Evolutionary conservation across 176 grass and related monocot genomes (phyloP), one percentile per base, ranked within the genome.

Genomic region (Puya raimondii): DNA sequence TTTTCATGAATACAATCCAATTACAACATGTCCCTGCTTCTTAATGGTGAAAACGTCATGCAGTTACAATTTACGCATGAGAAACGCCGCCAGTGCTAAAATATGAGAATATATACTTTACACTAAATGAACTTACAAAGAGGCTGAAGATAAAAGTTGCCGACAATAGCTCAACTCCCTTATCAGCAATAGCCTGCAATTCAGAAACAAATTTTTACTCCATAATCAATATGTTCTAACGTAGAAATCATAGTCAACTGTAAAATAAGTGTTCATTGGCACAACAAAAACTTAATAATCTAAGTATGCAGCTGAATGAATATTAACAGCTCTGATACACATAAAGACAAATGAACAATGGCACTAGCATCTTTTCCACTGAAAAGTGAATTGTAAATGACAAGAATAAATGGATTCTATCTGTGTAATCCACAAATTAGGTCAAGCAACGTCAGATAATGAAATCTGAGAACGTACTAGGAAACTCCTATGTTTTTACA

Each of bases 121-220:
- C n/a, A 33, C 4, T 25, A 74, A 63, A 22, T 33, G 53, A 26
- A 79, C 82, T 49, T 84, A 97, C 94, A 79, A 97, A 17, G 10
- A 97, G 48, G 75, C 89, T 90, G 71, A 97, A 92, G 25, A 92
- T 88, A 76, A 92, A 83, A 33, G 89, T 92, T 9, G 70, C 16
- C 2, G 86, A 92, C 14, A 97, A 64, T 23, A 92, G 72, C 84
- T 92, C 86, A 0, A 97, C 70, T 51, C 94, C 94, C 68, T 72
- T 87, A 71, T 97, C 94, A 70, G 94, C 89, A 67, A 97, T 84
- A 3, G 86, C 89, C 94, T 97, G 79, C 79, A 88, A 76, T 27
- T 5, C 82, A 51, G 13, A 67, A 67, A 70, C 10, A 50, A 56
- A 52, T 66, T 66, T 66, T 51, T 1, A 26, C 23, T 27, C 68